phyloP scores from a whole-genome alignment of 345 rosid species.

The Sisymbrium irio region DNA sequence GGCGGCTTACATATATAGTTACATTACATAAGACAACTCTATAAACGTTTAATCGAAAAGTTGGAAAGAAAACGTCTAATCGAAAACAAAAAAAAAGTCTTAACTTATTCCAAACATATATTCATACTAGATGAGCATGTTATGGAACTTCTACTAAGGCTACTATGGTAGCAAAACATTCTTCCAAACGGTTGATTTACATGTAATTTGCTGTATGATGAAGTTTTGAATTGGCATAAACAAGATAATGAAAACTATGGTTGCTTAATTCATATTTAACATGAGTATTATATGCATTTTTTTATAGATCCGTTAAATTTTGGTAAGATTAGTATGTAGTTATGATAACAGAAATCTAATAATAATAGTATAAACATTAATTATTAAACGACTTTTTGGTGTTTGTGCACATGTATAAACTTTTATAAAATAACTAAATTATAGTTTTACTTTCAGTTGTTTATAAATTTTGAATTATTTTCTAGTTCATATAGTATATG shows the following conservation, averaged over 20 bases:
- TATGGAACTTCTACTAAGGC: no score
- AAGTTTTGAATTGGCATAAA: not conserved
- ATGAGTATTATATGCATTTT: not conserved
- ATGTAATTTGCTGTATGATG: not conserved
- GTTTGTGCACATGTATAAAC: no score
- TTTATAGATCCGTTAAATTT: not conserved
- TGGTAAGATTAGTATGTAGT: not conserved
- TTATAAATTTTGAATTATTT: no score
- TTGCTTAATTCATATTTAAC: not conserved
- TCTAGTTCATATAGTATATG: no score
- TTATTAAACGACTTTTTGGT: no score
- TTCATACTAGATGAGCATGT: not conserved
- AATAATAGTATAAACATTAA: not conserved
- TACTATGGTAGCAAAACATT: not conserved
- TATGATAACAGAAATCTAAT: not conserved
- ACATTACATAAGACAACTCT: not conserved
- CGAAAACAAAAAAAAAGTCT: no score
- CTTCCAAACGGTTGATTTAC: not conserved
- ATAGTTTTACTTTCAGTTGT: no score
- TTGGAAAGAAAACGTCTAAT: no score
- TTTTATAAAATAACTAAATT: no score
- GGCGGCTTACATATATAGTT: not conserved
- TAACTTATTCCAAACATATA: no score
- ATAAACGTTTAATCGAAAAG: not conserved
- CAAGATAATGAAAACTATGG: not conserved